Evolutionary conservation across 495 filamentous ascomycete species (phyloP).

Genomic region (Xylaria scruposa): DNA sequence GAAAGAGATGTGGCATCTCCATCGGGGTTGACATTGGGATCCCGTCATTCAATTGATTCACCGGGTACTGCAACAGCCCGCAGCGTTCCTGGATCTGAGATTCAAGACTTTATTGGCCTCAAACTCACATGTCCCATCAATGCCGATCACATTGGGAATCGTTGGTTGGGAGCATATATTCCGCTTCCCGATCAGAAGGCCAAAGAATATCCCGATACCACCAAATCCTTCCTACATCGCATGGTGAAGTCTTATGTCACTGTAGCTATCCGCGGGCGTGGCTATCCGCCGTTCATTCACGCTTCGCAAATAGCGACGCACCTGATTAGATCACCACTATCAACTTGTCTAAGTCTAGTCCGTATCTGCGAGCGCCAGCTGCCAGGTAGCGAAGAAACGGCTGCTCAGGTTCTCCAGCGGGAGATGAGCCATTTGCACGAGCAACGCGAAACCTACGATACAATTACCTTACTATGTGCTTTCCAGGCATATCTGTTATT

Average conservation of each 20-base stretch:
- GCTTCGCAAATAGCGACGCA: conserved; percentile 38
- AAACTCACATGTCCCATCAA: conserved; percentile 53
- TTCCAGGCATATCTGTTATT: conserved; percentile 60
- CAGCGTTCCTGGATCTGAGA: conserved; percentile 5
- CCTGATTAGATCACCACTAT: conserved; percentile 41
- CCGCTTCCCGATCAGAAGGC: conserved; percentile 47
- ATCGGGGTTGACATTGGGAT: conserved; percentile 13
- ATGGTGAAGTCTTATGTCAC: conserved; percentile 52
- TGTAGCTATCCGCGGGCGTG: conserved; percentile 46
- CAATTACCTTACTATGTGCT: conserved; percentile 48
- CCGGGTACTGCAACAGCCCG: background rate
- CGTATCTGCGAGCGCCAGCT: conserved; percentile 49
- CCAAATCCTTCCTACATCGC: conserved; percentile 49
- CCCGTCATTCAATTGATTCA: conserved; percentile 4
- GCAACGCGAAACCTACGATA: conserved; percentile 42
- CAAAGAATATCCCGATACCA: conserved; percentile 46
- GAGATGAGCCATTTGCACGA: conserved; percentile 51
- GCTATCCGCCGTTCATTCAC: conserved; percentile 52
- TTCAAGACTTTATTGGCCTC: conserved; percentile 35
- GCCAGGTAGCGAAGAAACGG: conserved; percentile 47
- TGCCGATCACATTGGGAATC: conserved; percentile 52
- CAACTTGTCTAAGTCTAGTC: conserved; percentile 53
- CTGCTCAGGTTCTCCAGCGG: conserved; percentile 42
- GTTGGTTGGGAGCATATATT: conserved; percentile 55
- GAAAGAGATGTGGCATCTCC: conserved; percentile 12